Evolutionary conservation across 1,139 yeast species (phyloP), one percentile per base, ranked within the genome.

Genomic region (Saccharomyces hybrid): DNA sequence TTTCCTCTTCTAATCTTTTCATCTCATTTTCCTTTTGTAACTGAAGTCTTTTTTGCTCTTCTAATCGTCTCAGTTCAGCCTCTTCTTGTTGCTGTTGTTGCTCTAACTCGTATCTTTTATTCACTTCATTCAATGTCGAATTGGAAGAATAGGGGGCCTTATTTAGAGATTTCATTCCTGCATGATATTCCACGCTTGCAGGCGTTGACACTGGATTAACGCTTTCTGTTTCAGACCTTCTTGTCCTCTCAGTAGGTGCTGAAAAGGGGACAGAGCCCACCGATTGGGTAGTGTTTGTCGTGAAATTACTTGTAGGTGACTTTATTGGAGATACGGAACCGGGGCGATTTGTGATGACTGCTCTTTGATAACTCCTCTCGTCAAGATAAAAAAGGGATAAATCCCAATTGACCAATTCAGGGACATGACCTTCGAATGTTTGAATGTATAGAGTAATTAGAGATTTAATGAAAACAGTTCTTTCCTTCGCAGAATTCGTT

Each of bases 401-500:
- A 55, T 74, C 77, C 76, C 81, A 79, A 55, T 80, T 78, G 3
- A 76, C 64, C 62, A 90, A 66, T 20, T 73, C 73, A 0, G 97
- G 97, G 52, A 84, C 76, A 53, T 77, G 77, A 0, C 87, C 86
- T 44, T 86, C 84, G 28, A 85, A 83, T 60, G 84, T 86, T 56
- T 80, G 81, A 54, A 86, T 83, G 66, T 78, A 89, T 16, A 85
- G 77, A 57, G 81, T 80, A 16, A 86, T 74, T 49, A 89, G 67
- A 30, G 83, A 80, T 47, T 84, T 80, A 27, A 85, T 73, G 70
- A 90, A 89, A 50, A 79, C 81, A 11, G 77, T 73, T 57, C 91
- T 78, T 61, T 88, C 96, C 50, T 79, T 75, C 1, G 87, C 80
- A 16, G 87, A 81, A 53, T 80, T 80, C 1, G 89, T 83, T 61